A percentile compares a stretch with the other conserved stretches of the same genome.
Conservation (phyloP, 2,329 filamentous ascomycete species). For the Colletotrichum orbiculare region DNA sequence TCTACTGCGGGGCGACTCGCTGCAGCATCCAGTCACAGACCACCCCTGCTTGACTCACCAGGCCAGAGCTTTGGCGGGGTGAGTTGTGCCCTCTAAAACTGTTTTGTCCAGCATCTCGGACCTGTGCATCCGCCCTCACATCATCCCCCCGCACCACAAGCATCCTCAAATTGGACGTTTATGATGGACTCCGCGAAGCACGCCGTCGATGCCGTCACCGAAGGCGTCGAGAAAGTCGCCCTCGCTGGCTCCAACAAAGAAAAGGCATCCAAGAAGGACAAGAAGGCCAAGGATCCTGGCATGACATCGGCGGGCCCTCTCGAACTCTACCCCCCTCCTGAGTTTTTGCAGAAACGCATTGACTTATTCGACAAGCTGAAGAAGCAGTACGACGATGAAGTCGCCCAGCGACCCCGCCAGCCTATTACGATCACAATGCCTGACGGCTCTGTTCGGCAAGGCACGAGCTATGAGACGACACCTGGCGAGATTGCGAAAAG, state of each 20-base stretch:
- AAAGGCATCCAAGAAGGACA: slow-evolving; percentile 65
- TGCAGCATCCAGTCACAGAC: too few species aligned
- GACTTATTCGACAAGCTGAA: slow-evolving; percentile 90
- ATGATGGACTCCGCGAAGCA: slow-evolving; percentile 61
- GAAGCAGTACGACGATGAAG: slow-evolving; percentile 82
- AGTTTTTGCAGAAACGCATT: slow-evolving; percentile 86
- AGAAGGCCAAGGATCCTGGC: slow-evolving; percentile 52
- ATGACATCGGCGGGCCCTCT: slow-evolving; percentile 54
- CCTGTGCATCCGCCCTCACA: background rate
- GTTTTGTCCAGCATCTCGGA: too few species aligned
- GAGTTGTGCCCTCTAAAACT: too few species aligned
- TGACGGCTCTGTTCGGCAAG: slow-evolving; percentile 77
- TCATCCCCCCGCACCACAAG: slow-evolving; percentile 6
- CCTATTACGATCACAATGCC: slow-evolving; percentile 79
- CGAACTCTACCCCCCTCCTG: slow-evolving; percentile 68
- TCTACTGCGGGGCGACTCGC: too few species aligned
- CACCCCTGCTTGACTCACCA: too few species aligned
- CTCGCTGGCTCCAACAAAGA: slow-evolving; percentile 58
- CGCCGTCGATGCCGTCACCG: slow-evolving; percentile 60
- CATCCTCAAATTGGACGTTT: slow-evolving; percentile 25
- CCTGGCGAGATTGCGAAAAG: slow-evolving; percentile 80
- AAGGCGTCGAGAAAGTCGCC: slow-evolving; percentile 70
- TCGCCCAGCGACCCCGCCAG: slow-evolving; percentile 76
- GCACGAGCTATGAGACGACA: slow-evolving; percentile 91
- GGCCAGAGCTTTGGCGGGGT: too few species aligned